Conservation (phyloP, 345 rosid species). For the Bruguiera parviflora region DNA sequence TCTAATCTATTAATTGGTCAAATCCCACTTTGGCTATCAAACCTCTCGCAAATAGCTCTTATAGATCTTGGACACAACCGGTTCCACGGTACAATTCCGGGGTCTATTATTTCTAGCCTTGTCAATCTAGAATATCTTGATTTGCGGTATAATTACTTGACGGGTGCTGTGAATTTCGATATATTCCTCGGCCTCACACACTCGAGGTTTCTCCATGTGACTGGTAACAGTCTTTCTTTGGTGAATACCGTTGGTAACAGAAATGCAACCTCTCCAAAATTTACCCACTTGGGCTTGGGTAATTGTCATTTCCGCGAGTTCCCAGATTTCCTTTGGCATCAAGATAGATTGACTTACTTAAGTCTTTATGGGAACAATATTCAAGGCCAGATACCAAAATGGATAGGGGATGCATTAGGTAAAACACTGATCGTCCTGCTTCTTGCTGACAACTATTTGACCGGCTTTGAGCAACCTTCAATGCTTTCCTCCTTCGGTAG, state of each 20-base stretch:
- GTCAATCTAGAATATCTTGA: not conserved
- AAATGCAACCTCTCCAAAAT: not conserved
- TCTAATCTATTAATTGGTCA: too few relatives aligned
- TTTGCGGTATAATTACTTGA: conserved; percentile 3
- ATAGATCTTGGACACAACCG: not conserved
- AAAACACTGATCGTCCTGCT: not conserved
- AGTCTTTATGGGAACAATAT: conserved; percentile 18
- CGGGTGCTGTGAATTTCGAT: conserved; percentile 8
- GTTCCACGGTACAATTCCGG: too few relatives aligned
- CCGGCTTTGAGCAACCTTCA: not conserved
- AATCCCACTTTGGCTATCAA: not conserved
- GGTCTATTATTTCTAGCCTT: not conserved
- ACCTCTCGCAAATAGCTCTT: not conserved
- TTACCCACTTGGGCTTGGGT: not conserved
- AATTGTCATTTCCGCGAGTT: conserved; percentile 16
- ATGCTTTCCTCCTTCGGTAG: accelerated
- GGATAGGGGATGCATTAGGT: conserved; percentile 1
- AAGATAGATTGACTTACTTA: not conserved
- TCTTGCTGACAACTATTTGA: conserved; percentile 20
- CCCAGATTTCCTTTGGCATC: conserved; percentile 16
- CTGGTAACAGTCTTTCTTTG: conserved; percentile 8
- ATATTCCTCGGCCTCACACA: not conserved
- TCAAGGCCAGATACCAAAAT: conserved; percentile 20
- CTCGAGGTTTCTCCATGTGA: accelerated
- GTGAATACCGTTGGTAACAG: not conserved